Conservation (phyloP, 1,284 basidiomycete species). For the Ganoderma multipileum region DNA sequence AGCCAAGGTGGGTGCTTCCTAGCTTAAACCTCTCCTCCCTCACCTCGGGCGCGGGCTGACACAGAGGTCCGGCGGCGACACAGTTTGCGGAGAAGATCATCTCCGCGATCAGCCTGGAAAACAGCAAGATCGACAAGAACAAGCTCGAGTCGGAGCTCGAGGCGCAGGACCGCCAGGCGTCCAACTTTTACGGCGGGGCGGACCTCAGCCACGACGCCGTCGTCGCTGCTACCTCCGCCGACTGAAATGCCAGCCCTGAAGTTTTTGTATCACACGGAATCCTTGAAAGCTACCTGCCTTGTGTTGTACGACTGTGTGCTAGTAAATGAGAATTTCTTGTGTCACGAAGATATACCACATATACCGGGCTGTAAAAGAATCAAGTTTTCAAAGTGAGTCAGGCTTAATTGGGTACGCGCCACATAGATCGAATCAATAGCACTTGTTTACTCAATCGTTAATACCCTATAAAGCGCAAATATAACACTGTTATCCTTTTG, state of each 20-base stretch:
- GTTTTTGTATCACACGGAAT: too few species aligned
- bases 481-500: too few species aligned
- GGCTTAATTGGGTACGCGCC: too few species aligned
- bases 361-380: too few species aligned
- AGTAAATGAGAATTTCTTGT: too few species aligned
- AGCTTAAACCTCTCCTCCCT: not conserved
- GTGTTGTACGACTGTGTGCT: too few species aligned
- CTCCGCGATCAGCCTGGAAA: not conserved
- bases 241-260: not conserved
- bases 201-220: not conserved
- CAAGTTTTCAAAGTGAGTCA: too few species aligned
- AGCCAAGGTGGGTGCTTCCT: not conserved
- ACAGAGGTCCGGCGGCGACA: not conserved
- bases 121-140: not conserved
- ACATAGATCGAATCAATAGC: too few species aligned
- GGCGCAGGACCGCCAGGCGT: not conserved
- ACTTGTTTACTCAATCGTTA: too few species aligned
- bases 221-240: not conserved
- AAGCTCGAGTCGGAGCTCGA: not conserved
- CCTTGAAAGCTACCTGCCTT: too few species aligned
- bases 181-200: not conserved
- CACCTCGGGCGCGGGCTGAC: not conserved
- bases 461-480: too few species aligned
- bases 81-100: not conserved
- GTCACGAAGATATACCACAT: too few species aligned